Conservation (phyloP, 2,329 filamentous ascomycete species). For the Myriangium duriaei region DNA sequence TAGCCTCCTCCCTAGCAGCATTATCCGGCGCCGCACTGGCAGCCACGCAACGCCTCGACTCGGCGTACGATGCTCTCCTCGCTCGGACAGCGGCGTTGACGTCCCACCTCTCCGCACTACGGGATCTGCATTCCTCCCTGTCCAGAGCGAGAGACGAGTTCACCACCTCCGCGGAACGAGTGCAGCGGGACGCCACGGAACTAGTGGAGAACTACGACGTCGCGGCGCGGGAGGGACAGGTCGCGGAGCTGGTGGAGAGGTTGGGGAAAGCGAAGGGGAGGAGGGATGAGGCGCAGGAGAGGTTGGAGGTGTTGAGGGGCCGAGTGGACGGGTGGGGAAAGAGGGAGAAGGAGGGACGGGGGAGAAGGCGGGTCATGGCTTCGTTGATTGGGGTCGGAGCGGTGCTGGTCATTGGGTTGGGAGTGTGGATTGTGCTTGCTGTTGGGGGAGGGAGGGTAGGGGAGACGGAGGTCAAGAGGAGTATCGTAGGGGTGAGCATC, state of each 20-base stretch:
- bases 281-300: slow-evolving; percentile 46
- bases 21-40: slow-evolving; percentile 49
- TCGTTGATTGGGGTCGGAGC: slow-evolving; percentile 2
- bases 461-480: slow-evolving; percentile 1
- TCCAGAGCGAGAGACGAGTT: slow-evolving; percentile 48
- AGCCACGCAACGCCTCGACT: slow-evolving; percentile 55
- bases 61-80: slow-evolving; percentile 60
- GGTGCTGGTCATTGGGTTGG: slow-evolving; percentile 6
- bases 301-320: slow-evolving; percentile 51
- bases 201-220: slow-evolving; percentile 44
- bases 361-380: slow-evolving; percentile 11
- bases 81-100: slow-evolving; percentile 55
- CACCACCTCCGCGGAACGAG: slow-evolving; percentile 48
- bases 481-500: slow-evolving; percentile 10
- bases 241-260: slow-evolving; percentile 49
- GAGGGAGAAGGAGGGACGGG: slow-evolving; percentile 58
- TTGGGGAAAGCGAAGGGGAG: slow-evolving; percentile 48
- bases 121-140: slow-evolving; percentile 53
- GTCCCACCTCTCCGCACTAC: slow-evolving; percentile 50
- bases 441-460: slow-evolving; percentile 4
- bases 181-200: slow-evolving; percentile 61
- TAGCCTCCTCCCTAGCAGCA: slow-evolving; percentile 27
- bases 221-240: slow-evolving; percentile 50
- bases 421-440: slow-evolving; percentile 7
- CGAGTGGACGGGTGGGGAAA: slow-evolving; percentile 56